These are phyloP conservation scores for Pseudomonodictys pantanalensis DNA, from an alignment of 495 filamentous ascomycete species.

Conservation along the genomic window DNA sequence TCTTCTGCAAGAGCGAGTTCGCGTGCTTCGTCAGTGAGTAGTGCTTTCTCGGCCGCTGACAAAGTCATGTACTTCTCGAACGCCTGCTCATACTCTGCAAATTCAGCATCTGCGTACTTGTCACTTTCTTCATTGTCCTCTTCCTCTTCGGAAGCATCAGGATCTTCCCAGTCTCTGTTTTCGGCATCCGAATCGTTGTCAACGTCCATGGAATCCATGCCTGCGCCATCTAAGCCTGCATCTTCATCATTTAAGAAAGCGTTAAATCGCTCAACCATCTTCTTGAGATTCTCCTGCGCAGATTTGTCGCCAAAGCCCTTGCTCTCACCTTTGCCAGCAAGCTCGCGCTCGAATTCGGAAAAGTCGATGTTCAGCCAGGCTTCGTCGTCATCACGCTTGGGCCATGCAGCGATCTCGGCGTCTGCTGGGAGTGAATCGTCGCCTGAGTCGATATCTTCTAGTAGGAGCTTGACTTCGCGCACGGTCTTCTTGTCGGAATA, in stretches of 20 bases:
- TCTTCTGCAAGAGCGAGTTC: conserved; percentile 20
- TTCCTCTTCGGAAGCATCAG: conserved; percentile 40
- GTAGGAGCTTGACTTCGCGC: conserved; percentile 68
- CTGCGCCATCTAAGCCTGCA: conserved; percentile 74
- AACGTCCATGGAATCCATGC: conserved; percentile 66
- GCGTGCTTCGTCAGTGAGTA: conserved; percentile 17
- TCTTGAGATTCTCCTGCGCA: conserved; percentile 78
- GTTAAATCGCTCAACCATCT: conserved; percentile 88
- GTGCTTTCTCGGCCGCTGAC: conserved; percentile 17
- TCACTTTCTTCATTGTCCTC: conserved; percentile 41
- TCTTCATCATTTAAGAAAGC: conserved; percentile 86
- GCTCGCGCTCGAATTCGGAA: conserved; percentile 78
- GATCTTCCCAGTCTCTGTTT: conserved; percentile 16
- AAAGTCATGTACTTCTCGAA: conserved; percentile 49
- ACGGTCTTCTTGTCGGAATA: conserved; percentile 62
- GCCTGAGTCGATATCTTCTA: conserved; percentile 67
- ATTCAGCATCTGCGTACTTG: conserved; percentile 29
- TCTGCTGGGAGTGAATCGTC: conserved; percentile 65
- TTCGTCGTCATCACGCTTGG: conserved; percentile 69
- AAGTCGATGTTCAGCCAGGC: conserved; percentile 93
- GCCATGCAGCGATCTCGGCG: conserved; percentile 70
- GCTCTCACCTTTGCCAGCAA: conserved; percentile 51
- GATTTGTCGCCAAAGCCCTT: conserved; percentile 69
- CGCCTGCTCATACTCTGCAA: conserved; percentile 75
- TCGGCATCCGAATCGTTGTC: conserved; percentile 48